These are phyloP conservation scores for Colletotrichum echinochloae DNA, from an alignment of 2,329 filamentous ascomycete genomes.

Conservation along the genomic window DNA sequence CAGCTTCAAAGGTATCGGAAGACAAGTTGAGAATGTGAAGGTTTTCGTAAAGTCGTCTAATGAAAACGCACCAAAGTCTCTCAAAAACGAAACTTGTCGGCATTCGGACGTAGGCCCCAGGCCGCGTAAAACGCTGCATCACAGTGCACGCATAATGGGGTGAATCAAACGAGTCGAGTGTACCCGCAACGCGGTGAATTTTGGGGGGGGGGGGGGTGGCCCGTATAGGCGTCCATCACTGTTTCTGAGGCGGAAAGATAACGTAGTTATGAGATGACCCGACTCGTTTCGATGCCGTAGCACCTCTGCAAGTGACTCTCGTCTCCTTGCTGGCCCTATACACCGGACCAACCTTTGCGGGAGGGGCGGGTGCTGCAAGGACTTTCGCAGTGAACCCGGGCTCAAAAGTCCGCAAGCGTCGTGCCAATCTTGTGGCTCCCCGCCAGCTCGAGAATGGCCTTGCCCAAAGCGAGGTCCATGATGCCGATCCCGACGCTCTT, in stretches of 20 bases:
- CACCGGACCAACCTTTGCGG: too few relatives aligned
- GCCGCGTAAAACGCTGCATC: neutral
- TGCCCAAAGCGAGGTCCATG: conserved; percentile 66
- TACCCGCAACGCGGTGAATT: neutral
- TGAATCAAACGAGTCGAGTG: neutral
- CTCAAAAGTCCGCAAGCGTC: conserved; percentile 21
- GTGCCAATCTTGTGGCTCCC: conserved; percentile 30
- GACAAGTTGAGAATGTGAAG: too few relatives aligned
- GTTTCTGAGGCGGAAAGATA: neutral
- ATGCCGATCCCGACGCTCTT: conserved; percentile 77
- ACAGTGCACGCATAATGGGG: neutral
- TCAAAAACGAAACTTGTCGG: neutral
- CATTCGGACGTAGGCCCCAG: too few relatives aligned
- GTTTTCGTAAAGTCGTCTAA: neutral
- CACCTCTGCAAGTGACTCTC: neutral
- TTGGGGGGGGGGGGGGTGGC: rapidly evolving
- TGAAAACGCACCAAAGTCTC: neutral
- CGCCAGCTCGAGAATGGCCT: conserved; percentile 33
- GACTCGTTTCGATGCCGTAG: neutral
- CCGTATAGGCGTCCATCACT: too few relatives aligned
- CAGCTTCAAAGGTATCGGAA: too few relatives aligned
- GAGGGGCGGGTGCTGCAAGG: neutral
- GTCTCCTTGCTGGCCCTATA: neutral
- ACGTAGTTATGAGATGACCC: neutral
- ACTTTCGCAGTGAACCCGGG: neutral